phyloP scores from a whole-genome alignment of 768 basidiomycete species.

The Russula brevipes region DNA sequence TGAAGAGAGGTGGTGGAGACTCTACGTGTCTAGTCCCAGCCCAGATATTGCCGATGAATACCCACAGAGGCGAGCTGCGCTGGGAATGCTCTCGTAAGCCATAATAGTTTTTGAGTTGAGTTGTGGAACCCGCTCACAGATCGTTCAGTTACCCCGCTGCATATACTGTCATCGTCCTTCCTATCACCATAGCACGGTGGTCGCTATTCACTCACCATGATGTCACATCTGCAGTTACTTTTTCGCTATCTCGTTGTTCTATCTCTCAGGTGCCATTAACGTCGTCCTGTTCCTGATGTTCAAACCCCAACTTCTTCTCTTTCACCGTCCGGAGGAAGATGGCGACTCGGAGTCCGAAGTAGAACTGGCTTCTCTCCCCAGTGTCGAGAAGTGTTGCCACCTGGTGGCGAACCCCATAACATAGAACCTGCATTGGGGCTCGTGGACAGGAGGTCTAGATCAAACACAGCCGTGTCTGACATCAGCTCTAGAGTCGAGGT shows the following conservation, averaged over 20 bases:
- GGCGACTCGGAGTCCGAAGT: too few species aligned
- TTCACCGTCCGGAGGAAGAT: neutral
- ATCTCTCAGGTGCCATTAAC: neutral
- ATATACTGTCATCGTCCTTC: neutral
- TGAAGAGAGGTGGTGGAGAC: conserved; percentile 3
- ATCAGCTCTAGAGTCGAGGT: too few species aligned
- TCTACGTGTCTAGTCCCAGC: conserved; percentile 23
- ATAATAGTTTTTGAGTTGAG: neutral
- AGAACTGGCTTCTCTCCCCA: too few species aligned
- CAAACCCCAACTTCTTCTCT: neutral
- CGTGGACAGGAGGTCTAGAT: too few species aligned
- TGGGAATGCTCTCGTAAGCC: conserved; percentile 29
- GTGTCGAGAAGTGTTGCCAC: too few species aligned
- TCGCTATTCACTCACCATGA: neutral
- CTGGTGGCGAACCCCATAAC: too few species aligned
- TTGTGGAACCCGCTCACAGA: neutral
- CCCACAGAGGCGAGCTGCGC: neutral
- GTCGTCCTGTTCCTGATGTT: neutral
- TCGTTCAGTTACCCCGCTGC: neutral
- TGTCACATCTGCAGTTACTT: neutral
- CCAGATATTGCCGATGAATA: neutral
- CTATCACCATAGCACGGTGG: neutral
- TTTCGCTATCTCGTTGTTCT: neutral
- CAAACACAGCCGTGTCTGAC: too few species aligned
- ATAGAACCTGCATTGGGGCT: too few species aligned